Evolutionary conservation across 495 filamentous ascomycete species (phyloP).

Genomic region (Peziza echinospora): DNA sequence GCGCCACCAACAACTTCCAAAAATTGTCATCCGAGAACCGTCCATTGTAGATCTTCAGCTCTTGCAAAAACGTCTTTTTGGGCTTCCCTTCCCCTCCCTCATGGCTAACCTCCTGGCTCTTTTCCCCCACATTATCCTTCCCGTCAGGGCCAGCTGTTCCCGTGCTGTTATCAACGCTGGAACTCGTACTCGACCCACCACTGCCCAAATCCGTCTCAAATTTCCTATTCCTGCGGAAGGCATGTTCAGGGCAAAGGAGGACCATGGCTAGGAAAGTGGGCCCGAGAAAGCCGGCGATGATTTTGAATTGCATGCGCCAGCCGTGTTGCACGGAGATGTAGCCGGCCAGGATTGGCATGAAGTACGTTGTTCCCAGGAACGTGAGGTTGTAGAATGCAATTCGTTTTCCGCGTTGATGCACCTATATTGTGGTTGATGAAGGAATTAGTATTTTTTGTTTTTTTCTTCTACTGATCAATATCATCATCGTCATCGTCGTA

Average conservation of each 20-base stretch:
- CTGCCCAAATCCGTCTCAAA: slow-evolving; percentile 16
- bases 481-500: too few species aligned
- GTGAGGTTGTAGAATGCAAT: slow-evolving; percentile 46
- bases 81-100: slow-evolving; percentile 4
- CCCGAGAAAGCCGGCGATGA: slow-evolving; percentile 16
- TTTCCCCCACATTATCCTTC: slow-evolving; percentile 1
- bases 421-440: slow-evolving; percentile 3
- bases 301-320: slow-evolving; percentile 18
- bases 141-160: neutral
- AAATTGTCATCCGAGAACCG: slow-evolving; percentile 21
- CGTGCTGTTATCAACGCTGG: neutral
- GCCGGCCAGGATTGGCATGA: slow-evolving; percentile 30
- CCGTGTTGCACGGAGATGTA: slow-evolving; percentile 24
- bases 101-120: neutral
- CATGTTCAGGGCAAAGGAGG: slow-evolving; percentile 17
- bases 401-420: slow-evolving; percentile 39
- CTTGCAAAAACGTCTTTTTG: slow-evolving; percentile 22
- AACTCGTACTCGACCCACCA: neutral
- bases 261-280: slow-evolving; percentile 12
- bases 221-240: slow-evolving; percentile 18
- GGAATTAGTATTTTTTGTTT: neutral
- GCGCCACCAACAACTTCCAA: slow-evolving; percentile 22
- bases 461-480: too few species aligned
- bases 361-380: slow-evolving; percentile 31
- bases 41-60: slow-evolving; percentile 21